Percentiles rank a stretch among this genome's conserved stretches.
Evolutionary conservation across 805 yeast species (phyloP).

Genomic region (Candida incommunis): DNA sequence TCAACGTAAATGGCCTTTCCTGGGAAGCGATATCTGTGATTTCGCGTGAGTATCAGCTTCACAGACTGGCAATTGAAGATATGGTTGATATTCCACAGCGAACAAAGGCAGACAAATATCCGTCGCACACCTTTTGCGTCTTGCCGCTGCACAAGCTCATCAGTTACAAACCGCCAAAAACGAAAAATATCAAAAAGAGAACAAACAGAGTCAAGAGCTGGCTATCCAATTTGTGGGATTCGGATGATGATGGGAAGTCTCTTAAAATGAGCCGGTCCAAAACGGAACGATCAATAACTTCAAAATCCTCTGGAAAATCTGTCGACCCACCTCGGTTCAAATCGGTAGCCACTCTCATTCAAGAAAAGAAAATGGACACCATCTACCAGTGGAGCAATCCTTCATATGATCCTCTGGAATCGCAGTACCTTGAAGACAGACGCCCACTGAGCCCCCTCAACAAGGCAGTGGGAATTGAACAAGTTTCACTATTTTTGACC

Average conservation of each 20-base stretch:
- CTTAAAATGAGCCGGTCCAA: slow-evolving; percentile 6
- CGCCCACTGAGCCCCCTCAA: slow-evolving; percentile 28
- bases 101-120: slow-evolving; percentile 41
- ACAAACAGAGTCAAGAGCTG: not conserved
- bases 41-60: slow-evolving; percentile 31
- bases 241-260: slow-evolving; percentile 5
- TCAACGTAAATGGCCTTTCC: slow-evolving; percentile 45
- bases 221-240: not conserved
- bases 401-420: slow-evolving; percentile 5
- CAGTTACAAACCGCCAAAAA: slow-evolving; percentile 11
- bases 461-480: slow-evolving; percentile 39
- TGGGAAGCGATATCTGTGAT: slow-evolving; percentile 43
- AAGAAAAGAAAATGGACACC: slow-evolving; percentile 10
- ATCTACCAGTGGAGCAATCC: slow-evolving; percentile 23
- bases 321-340: not conserved
- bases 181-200: not conserved
- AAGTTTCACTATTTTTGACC: slow-evolving; percentile 36
- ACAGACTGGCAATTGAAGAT: slow-evolving; percentile 45
- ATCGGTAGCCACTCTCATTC: not conserved
- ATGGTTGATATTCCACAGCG: slow-evolving; percentile 51
- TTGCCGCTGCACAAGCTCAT: slow-evolving; percentile 37
- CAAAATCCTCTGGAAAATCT: not conserved
- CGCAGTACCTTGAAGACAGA: slow-evolving; percentile 24
- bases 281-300: not conserved
- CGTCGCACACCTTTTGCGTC: slow-evolving; percentile 37